Evolutionary conservation across 805 yeast genomes (phyloP), one percentile per base, ranked within the genome.

Genomic region (Gaillardinia entomophila): DNA sequence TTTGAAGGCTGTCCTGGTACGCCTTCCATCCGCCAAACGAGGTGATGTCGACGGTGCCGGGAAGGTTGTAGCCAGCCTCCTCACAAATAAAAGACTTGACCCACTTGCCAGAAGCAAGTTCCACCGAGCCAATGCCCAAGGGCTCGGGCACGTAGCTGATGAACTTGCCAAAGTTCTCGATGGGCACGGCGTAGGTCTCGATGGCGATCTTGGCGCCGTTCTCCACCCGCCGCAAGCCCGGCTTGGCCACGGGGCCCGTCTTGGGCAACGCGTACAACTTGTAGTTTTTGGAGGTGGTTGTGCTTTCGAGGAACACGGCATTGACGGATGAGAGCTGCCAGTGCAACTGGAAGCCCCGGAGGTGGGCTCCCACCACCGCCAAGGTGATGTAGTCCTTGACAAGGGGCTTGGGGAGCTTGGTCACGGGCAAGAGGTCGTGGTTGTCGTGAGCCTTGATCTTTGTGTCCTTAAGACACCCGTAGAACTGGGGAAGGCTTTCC

Each of bases 341-440:
- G 60, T 90, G 88, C 46, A 90, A 70, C 30, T 88, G 88, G 68
- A 87, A 74, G 1, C 96, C 96, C 35, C 77, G 68, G 44, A 92
- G 69, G 54, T 90, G 98, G 30, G 97, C 97, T 35, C 98, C 98
- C 30, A 90, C 97, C 24, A 92, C 98, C 1, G 97, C 97, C 36
- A 90, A 62, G 40, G 79, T 71, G 38, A 87, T 67, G 17, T 46
- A 42, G 39, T 43, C 35, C 2, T 31, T 35, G 34, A 43, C 30
- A 10, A 36, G 33, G 7, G 27, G 12, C 4, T 66, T 55, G 12
- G 56, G 40, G 33, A 66, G 10, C 22, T 19, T 19, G 22, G 8
- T 19, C 6, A 19, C 10, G 22, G 22, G 27, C 7, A 6, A 10
- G 6, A 19, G 10, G 10, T 19, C 22, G 10, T 19, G 6, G 22